Evolutionary conservation across 116 monocot species (phyloP).

Genomic region (Phalaenopsis hybrid): DNA sequence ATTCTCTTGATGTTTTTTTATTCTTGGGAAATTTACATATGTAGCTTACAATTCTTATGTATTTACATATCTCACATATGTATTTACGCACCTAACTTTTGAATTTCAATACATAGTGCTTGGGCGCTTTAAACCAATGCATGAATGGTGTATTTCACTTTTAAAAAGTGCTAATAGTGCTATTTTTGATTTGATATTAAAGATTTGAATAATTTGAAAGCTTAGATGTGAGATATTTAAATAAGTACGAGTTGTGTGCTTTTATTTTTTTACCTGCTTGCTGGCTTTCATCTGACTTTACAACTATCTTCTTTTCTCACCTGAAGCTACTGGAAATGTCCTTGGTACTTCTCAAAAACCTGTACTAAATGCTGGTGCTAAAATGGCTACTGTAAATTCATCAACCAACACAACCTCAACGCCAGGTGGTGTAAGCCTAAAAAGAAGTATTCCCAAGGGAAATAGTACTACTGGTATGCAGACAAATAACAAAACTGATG

Average conservation of each 20-base stretch:
- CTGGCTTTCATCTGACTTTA: not conserved
- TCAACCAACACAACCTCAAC: constrained; percentile 5
- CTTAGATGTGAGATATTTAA: no score
- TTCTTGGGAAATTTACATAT: no score
- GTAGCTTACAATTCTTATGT: no score
- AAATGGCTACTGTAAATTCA: constrained; percentile 31
- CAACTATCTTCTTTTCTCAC: not conserved
- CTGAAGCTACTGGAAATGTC: constrained; percentile 46
- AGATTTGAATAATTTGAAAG: no score
- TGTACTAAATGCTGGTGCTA: constrained; percentile 29
- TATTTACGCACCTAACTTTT: no score
- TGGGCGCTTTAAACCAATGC: no score
- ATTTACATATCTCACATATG: no score
- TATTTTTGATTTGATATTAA: no score
- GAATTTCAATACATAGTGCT: no score
- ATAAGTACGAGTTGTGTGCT: not conserved
- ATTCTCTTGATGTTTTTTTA: no score
- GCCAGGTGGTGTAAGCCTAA: constrained; percentile 26
- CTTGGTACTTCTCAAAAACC: constrained; percentile 67
- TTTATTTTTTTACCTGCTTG: not conserved
- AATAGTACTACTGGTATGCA: constrained; percentile 37
- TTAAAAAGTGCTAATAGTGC: no score
- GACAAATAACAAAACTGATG: constrained; percentile 53
- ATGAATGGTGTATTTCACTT: no score
- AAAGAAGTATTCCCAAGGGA: constrained; percentile 51